Conservation (phyloP, 768 basidiomycete genomes). For the Asterophora parasitica region DNA sequence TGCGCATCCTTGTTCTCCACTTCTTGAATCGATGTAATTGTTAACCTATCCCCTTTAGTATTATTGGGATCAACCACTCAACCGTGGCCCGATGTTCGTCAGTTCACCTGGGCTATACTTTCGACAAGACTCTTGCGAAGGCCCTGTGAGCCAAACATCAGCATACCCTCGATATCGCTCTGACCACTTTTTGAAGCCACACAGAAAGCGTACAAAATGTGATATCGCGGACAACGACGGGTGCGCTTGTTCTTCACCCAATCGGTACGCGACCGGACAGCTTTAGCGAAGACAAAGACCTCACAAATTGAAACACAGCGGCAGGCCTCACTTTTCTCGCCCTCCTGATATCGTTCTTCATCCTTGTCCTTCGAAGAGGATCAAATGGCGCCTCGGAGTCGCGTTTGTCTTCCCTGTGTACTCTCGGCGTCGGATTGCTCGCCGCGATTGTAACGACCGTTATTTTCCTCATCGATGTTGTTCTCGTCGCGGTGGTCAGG, state of each 20-base stretch:
- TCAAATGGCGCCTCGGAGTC: conserved; percentile 31
- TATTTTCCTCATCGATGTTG: conserved; percentile 50
- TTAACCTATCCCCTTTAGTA: conserved; percentile 25
- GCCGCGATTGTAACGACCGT: conserved; percentile 43
- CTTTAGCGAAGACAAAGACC: not conserved
- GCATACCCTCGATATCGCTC: not conserved
- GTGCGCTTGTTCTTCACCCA: conserved; percentile 50
- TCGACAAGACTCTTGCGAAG: conserved; percentile 44
- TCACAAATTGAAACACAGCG: conserved; percentile 26
- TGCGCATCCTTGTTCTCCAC: conserved; percentile 22
- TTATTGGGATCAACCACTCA: conserved; percentile 36
- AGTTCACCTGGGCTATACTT: conserved; percentile 47
- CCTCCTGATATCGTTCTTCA: conserved; percentile 41
- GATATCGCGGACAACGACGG: conserved; percentile 41
- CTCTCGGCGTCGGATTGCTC: conserved; percentile 31
- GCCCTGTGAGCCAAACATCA: conserved; percentile 32
- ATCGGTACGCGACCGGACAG: conserved; percentile 33
- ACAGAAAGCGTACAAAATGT: conserved; percentile 31
- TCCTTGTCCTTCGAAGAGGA: conserved; percentile 38
- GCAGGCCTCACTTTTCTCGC: conserved; percentile 48
- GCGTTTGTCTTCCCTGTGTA: conserved; percentile 33
- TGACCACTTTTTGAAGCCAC: conserved; percentile 21
- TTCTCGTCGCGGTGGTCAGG: conserved; percentile 42
- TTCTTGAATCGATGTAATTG: conserved; percentile 7
- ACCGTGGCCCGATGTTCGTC: conserved; percentile 41